Evolutionary conservation across 2,329 filamentous ascomycete species (phyloP).

Genomic region (Talaromyces sp.): DNA sequence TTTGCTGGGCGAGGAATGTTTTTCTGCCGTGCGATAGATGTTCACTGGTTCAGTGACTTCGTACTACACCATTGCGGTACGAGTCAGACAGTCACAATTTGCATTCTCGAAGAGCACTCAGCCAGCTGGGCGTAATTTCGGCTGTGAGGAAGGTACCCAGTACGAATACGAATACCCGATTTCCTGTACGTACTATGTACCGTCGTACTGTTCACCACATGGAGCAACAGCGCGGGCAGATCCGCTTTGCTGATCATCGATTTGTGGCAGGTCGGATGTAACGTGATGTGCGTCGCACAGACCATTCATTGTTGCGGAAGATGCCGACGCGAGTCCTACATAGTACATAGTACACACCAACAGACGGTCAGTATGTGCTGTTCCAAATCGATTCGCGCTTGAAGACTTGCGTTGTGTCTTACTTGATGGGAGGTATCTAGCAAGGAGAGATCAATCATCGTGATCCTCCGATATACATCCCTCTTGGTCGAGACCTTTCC

Average conservation of each 20-base stretch:
- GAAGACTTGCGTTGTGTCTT: no score
- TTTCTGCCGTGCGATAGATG: not conserved
- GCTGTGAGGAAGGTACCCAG: not conserved
- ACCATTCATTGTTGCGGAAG: not conserved
- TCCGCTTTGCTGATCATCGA: conserved; percentile 10
- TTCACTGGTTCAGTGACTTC: not conserved
- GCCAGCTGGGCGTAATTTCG: not conserved
- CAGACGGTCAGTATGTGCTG: not conserved
- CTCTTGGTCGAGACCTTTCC: not conserved
- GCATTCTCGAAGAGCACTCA: not conserved
- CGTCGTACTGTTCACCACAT: conserved; percentile 7
- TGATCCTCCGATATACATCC: no score
- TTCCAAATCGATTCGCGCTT: not conserved
- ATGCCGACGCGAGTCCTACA: not conserved
- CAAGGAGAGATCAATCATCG: no score
- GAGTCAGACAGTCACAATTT: not conserved
- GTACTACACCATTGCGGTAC: not conserved
- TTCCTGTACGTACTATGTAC: not conserved
- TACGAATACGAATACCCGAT: not conserved
- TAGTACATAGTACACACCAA: not conserved
- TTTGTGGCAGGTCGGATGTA: conserved; percentile 6
- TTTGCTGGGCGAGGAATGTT: not conserved
- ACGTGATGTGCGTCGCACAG: conserved; percentile 3
- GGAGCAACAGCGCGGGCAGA: not conserved
- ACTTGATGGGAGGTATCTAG: no score